Percentiles rank a stretch among this genome's conserved stretches.
phyloP scores from a whole-genome alignment of 2,329 filamentous ascomycete genomes.

The Decorospora gaudefroyi region DNA sequence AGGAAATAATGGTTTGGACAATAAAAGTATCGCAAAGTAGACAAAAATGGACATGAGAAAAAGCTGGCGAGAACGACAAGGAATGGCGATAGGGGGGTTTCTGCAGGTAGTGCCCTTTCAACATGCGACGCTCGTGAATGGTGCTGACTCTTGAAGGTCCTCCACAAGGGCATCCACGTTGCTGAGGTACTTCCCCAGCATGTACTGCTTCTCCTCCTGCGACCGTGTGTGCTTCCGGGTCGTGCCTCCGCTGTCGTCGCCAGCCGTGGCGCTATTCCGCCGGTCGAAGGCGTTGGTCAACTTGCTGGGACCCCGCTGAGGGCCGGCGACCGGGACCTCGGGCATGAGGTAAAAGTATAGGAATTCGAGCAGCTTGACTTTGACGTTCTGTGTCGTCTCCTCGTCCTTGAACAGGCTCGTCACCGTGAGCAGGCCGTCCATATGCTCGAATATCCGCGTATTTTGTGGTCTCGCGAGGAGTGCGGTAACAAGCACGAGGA shows the following conservation, averaged over 20 bases:
- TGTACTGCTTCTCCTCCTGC: slow-evolving; percentile 79
- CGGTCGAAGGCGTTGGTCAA: slow-evolving; percentile 40
- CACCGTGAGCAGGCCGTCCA: slow-evolving; percentile 88
- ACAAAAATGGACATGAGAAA: slow-evolving; percentile 16
- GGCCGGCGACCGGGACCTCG: slow-evolving; percentile 64
- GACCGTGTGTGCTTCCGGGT: slow-evolving; percentile 55
- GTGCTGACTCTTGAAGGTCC: slow-evolving; percentile 77
- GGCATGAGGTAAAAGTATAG: slow-evolving; percentile 99
- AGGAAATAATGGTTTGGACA: slow-evolving; percentile 20
- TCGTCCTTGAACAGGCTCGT: slow-evolving; percentile 92
- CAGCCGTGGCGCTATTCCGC: slow-evolving; percentile 35
- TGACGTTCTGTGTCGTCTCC: slow-evolving; percentile 83
- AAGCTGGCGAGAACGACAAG: slow-evolving; percentile 18
- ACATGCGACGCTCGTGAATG: slow-evolving; percentile 50
- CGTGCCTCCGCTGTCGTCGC: slow-evolving; percentile 36
- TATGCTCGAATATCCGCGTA: slow-evolving; percentile 86
- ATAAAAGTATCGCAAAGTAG: slow-evolving; percentile 12
- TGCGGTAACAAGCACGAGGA: slow-evolving; percentile 87
- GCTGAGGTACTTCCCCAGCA: slow-evolving; percentile 78
- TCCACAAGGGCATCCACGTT: slow-evolving; percentile 79
- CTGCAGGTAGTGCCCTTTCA: slow-evolving; percentile 10
- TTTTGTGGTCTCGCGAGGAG: slow-evolving; percentile 85
- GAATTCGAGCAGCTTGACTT: slow-evolving; percentile 95
- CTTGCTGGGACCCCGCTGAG: slow-evolving; percentile 43
- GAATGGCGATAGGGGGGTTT: slow-evolving; percentile 1